phyloP scores from a whole-genome alignment of 2,329 filamentous ascomycete species.

The Dothideomycetes sp. region DNA sequence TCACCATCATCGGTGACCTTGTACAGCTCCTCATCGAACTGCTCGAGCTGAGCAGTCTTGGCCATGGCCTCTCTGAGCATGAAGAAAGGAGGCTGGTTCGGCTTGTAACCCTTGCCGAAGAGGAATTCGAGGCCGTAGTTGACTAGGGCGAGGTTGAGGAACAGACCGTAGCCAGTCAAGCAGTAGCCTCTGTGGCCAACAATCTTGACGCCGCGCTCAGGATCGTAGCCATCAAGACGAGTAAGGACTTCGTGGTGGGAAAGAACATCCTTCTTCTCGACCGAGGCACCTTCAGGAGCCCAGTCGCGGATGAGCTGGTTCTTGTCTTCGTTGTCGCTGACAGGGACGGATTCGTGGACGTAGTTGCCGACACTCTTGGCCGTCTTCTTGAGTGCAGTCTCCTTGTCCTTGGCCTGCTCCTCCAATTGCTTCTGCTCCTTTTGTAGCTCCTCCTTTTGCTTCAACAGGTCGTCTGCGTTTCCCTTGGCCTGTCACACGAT shows the following conservation, averaged over 20 bases:
- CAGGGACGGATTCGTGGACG: constrained; percentile 77
- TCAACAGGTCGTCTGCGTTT: constrained; percentile 67
- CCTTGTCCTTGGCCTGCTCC: constrained; percentile 64
- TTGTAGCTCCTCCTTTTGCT: constrained; percentile 66
- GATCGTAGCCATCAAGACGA: constrained; percentile 82
- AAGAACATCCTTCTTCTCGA: constrained; percentile 66
- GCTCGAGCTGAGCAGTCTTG: constrained; percentile 92
- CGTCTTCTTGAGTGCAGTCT: constrained; percentile 62
- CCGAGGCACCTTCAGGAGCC: constrained; percentile 59
- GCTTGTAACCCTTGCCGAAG: constrained; percentile 51
- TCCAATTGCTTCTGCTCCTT: constrained; percentile 73
- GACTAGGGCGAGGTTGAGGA: constrained; percentile 83
- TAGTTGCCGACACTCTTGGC: constrained; percentile 79
- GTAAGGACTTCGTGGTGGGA: constrained; percentile 93
- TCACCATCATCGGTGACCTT: constrained; percentile 81
- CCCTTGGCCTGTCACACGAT: constrained; percentile 57
- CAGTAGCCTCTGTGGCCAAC: constrained; percentile 94
- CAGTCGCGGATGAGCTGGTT: constrained; percentile 69
- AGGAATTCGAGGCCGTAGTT: constrained; percentile 94
- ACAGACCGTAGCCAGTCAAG: constrained; percentile 77
- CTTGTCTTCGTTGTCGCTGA: constrained; percentile 75
- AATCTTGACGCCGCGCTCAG: constrained; percentile 84
- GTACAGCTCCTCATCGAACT: constrained; percentile 97
- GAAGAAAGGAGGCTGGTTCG: constrained; percentile 71
- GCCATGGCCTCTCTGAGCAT: constrained; percentile 95